Base-by-base conservation (phyloP, 768 basidiomycete species). In the Kwoniella dendrophila region DNA sequence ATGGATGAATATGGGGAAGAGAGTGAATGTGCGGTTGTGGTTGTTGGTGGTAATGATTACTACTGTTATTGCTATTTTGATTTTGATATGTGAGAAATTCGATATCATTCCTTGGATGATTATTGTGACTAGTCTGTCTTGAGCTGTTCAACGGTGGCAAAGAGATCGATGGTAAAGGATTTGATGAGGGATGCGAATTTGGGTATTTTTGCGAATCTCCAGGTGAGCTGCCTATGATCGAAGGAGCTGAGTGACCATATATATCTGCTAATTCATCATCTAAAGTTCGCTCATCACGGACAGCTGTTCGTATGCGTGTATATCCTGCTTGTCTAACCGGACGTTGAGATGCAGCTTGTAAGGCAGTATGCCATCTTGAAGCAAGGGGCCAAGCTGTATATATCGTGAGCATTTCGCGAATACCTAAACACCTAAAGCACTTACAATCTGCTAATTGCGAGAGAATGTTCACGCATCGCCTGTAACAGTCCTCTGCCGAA, bases 361-460 rank as follows among this genome's bases (percentile, higher is more conserved):
- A 40, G 2, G 62, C 62, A 8, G 22, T 10, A 32, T 63, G 62
- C 62, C 62, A 63, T 34, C 41, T 48, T 8, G 54, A 52, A 2
- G 62, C 62, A 2, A 63, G 54, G 22, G 62, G 62, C 62, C 62
- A 63, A 26, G 62, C 62, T 63, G 58, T 44, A 12, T 20, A 2
- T 14, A 40, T 41, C 24, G 20, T 6, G n/a, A 26, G 8, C 44
- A 36, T 36, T 8, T 16, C 34, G 16, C 34, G 8, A 16, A 7
- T 10, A 27, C 27, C 40, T 26, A 29, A 3, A 29, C 27, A 32
- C 4, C n/a, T 18, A 61, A n/a, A n/a, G n/a, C 32, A 22, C 62
- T n/a, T 30, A 63, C 62, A 63, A 55, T 63, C 62, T 33, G 62
- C 45, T 26, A 63, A 41, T 40, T 63, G 62, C 7, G 58, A 56